Evolutionary conservation across 805 yeast genomes (phyloP).

Genomic region (Lachancea sp.): DNA sequence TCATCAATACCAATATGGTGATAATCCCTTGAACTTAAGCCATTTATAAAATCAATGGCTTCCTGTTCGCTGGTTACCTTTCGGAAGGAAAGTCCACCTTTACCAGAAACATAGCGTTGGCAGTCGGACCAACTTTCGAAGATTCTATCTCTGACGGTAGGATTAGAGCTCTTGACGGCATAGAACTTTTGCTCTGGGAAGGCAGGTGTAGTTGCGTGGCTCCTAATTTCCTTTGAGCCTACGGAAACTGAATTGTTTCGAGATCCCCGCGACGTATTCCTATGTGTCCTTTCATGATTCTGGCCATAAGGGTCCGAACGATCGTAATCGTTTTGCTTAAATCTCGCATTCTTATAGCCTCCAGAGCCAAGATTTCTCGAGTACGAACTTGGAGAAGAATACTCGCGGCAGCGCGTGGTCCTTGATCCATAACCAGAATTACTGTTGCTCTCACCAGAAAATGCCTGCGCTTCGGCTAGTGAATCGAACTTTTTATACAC

Average conservation of each 20-base stretch:
- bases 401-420: constrained; percentile 4
- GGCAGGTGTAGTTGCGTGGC: not conserved
- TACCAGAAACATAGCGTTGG: constrained; percentile 24
- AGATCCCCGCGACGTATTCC: not conserved
- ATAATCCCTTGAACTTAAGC: constrained; percentile 19
- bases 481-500: constrained; percentile 49
- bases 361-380: not conserved
- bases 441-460: constrained; percentile 15
- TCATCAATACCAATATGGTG: constrained; percentile 16
- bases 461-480: constrained; percentile 43
- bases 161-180: constrained; percentile 31
- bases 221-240: not conserved
- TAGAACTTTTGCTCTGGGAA: constrained; percentile 18
- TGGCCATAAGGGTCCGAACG: too few species aligned
- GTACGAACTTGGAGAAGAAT: not conserved
- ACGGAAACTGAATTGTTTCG: not conserved
- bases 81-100: constrained; percentile 38
- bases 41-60: constrained; percentile 32
- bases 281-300: too few species aligned
- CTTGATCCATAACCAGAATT: not conserved
- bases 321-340: too few species aligned
- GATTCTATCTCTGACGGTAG: constrained; percentile 23
- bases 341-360: not conserved
- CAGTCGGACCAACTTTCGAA: constrained; percentile 33
- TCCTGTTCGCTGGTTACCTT: constrained; percentile 34